These are phyloP conservation scores for Aspergillus nomiae DNA, from an alignment of 2,329 filamentous ascomycete genomes.

Conservation along the genomic window DNA sequence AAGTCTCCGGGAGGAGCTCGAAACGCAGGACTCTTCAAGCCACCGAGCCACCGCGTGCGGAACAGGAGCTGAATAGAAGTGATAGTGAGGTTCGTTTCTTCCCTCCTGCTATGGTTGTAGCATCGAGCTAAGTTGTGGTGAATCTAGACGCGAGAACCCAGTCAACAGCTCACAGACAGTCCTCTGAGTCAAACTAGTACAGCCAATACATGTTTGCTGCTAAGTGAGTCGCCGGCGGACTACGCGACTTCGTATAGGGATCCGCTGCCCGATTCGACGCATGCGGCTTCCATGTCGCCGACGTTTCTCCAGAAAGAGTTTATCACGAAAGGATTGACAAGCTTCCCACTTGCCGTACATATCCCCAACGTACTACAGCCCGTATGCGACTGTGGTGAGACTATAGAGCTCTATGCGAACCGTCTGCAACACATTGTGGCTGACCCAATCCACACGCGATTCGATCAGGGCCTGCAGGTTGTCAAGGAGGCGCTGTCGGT, in stretches of 20 bases:
- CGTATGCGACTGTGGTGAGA: constrained; percentile 34
- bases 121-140: neutral
- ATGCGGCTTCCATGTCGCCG: constrained; percentile 33
- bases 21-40: constrained; percentile 5
- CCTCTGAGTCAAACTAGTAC: constrained; percentile 25
- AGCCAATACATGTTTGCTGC: constrained; percentile 12
- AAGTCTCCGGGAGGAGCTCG: constrained; percentile 15
- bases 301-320: constrained; percentile 33
- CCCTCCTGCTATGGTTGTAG: neutral
- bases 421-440: constrained; percentile 33
- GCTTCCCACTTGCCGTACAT: constrained; percentile 31
- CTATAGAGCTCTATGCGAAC: constrained; percentile 32
- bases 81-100: constrained; percentile 5
- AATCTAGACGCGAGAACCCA: constrained; percentile 6
- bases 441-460: constrained; percentile 28
- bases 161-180: constrained; percentile 28
- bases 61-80: constrained; percentile 7
- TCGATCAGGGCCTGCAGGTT: constrained; percentile 36
- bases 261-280: constrained; percentile 18
- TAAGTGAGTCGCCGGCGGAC: constrained; percentile 13
- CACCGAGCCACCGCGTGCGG: constrained; percentile 7
- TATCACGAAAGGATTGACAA: constrained; percentile 28
- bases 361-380: constrained; percentile 25
- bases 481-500: constrained; percentile 33
- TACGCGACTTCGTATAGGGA: constrained; percentile 14